Conservation (phyloP, 805 yeast genomes). For the Kodamaea sagamina region DNA sequence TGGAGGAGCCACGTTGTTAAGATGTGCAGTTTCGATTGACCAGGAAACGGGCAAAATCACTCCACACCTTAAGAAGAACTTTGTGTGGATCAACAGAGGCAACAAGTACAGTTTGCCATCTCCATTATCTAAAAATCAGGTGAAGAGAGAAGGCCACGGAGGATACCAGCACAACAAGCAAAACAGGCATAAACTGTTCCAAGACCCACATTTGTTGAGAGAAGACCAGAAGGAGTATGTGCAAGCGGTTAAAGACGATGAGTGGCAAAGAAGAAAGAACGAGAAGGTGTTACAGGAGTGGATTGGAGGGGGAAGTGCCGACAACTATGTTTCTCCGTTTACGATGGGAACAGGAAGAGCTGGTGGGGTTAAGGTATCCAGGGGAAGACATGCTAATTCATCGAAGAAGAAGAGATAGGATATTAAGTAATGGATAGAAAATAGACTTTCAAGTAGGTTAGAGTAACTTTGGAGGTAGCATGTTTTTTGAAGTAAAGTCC, state of each 20-base stretch:
- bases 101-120: conserved; percentile 77
- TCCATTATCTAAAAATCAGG: conserved; percentile 81
- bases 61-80: conserved; percentile 86
- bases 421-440: no score
- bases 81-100: conserved; percentile 93
- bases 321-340: conserved; percentile 87
- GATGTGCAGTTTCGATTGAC: conserved; percentile 89
- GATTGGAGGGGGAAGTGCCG: conserved; percentile 94
- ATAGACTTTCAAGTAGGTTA: no score
- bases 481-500: no score
- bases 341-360: conserved; percentile 43
- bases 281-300: conserved; percentile 85
- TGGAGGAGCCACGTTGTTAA: conserved; percentile 87
- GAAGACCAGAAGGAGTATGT: conserved; percentile 95
- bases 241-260: conserved; percentile 82
- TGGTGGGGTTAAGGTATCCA: conserved; percentile 78
- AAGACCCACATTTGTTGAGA: conserved; percentile 60
- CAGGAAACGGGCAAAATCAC: conserved; percentile 76
- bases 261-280: conserved; percentile 82
- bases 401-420: conserved; percentile 29
- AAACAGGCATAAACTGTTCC: conserved; percentile 50
- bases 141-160: conserved; percentile 72
- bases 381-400: conserved; percentile 79
- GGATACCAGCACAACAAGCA: conserved; percentile 75
- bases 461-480: no score